Evolutionary conservation across 345 rosid species (phyloP), one percentile per base, ranked within the genome.

Genomic region (Rhodamnia rubescens): DNA sequence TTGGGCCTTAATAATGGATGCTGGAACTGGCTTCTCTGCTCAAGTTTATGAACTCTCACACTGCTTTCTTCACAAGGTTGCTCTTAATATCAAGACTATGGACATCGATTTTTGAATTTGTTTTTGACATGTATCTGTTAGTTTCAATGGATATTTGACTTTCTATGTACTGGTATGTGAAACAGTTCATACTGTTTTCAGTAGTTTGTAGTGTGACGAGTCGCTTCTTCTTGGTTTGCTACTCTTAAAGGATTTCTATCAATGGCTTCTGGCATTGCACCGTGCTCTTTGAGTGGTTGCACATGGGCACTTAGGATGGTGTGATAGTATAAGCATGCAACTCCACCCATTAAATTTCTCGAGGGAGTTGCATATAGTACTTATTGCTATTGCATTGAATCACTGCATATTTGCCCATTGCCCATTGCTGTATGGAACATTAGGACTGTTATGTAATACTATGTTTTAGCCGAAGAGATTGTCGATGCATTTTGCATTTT

Each of bases 1-100:
- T 78, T 97, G 99, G 99, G 98, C 99, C 85, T 85, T 97, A 61
- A 97, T 97, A 86, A 97, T 97, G 99, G 99, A 97, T 86, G 98
- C 98, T 15, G 98, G 98, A 85, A 96, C 98, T 85, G 98, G 98
- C 52, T 94, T 93, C 91, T 88, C 90, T 64, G 88, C 90, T 86
- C 98, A 97, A 95, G 93, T 94, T 91, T 92, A 95, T 90, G 92
- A 95, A 90, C 93, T 96, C 85, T 95, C 98, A 20, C 93, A 93
- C 13, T 84, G 81, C 90, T 97, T 97, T 85, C 96, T 97, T 85
- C 93, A 92, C 90, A 97, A 96, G 99, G 99, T 97, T 84, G 87
- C 57, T 85, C 27, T 78, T 59, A 36, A 32, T 81, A 44, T 40
- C 10, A 69, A 69, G 14, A 69, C 80, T 69, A 9, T 69, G 26